Evolutionary conservation across 2,329 filamentous ascomycete species (phyloP).

Genomic region (Venturia aucupariae): DNA sequence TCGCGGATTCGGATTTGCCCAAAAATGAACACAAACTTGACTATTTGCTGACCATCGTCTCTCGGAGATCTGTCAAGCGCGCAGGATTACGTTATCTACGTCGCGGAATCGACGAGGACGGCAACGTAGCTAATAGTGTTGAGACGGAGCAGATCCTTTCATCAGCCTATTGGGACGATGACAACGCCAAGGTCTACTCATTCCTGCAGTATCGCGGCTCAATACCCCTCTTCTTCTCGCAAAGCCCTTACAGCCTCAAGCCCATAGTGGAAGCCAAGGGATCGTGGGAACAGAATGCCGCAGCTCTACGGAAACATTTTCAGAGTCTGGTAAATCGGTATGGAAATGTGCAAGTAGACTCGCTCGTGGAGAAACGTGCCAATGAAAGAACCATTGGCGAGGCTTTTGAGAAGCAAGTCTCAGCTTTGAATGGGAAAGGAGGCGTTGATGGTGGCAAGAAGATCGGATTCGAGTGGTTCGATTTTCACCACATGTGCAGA

Average conservation of each 20-base stretch:
- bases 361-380: conserved; percentile 80
- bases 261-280: conserved; percentile 76
- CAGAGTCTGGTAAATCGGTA: conserved; percentile 59
- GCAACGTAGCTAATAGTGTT: conserved; percentile 79
- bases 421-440: conserved; percentile 55
- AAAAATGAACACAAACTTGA: conserved; percentile 33
- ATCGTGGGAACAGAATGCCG: conserved; percentile 66
- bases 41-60: conserved; percentile 72
- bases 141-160: conserved; percentile 94
- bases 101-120: conserved; percentile 82
- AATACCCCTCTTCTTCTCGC: conserved; percentile 90
- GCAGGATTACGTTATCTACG: conserved; percentile 85
- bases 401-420: conserved; percentile 61
- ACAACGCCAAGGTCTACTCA: conserved; percentile 56
- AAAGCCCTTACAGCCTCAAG: conserved; percentile 88
- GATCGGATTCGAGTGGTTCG: conserved; percentile 86
- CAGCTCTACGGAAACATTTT: conserved; percentile 74
- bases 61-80: conserved; percentile 75
- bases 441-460: conserved; percentile 39
- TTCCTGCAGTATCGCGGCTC: conserved; percentile 85
- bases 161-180: conserved; percentile 50
- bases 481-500: conserved; percentile 85
- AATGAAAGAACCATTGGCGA: conserved; percentile 72
- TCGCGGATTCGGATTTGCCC: conserved; percentile 16
- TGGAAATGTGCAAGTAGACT: conserved; percentile 67